Conservation (phyloP, 805 yeast species). For the Peterozyma toletana region DNA sequence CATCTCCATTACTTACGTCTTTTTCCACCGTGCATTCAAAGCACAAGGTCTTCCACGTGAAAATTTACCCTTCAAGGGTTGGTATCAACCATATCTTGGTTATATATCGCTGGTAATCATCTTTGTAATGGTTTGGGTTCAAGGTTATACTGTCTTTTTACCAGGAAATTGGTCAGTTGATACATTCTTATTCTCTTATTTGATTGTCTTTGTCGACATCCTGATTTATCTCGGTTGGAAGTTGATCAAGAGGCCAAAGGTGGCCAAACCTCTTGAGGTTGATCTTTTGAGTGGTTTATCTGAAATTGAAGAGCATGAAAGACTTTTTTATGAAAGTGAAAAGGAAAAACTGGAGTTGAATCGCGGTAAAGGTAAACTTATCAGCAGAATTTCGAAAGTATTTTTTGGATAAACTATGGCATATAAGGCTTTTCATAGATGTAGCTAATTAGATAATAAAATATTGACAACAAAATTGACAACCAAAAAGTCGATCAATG, state of each 20-base stretch:
- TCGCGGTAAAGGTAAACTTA: too few species aligned
- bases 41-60: constrained; percentile 42
- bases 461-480: too few species aligned
- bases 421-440: too few species aligned
- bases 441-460: too few species aligned
- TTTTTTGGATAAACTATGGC: background rate
- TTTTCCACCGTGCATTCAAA: constrained; percentile 52
- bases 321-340: constrained; percentile 3
- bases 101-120: constrained; percentile 13
- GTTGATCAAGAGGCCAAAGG: constrained; percentile 26
- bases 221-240: constrained; percentile 30
- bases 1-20: constrained; percentile 50
- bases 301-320: constrained; percentile 43
- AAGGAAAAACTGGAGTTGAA: background rate
- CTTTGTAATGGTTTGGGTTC: constrained; percentile 31
- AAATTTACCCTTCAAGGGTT: constrained; percentile 43
- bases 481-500: too few species aligned
- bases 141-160: constrained; percentile 36
- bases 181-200: constrained; percentile 30
- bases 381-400: too few species aligned
- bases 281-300: constrained; percentile 36
- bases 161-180: constrained; percentile 30
- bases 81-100: constrained; percentile 24
- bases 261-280: constrained; percentile 35
- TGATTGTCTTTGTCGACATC: constrained; percentile 30